These are phyloP conservation scores for Leptographium radiaticola DNA, from an alignment of 2,329 filamentous ascomycete species.

Conservation along the genomic window DNA sequence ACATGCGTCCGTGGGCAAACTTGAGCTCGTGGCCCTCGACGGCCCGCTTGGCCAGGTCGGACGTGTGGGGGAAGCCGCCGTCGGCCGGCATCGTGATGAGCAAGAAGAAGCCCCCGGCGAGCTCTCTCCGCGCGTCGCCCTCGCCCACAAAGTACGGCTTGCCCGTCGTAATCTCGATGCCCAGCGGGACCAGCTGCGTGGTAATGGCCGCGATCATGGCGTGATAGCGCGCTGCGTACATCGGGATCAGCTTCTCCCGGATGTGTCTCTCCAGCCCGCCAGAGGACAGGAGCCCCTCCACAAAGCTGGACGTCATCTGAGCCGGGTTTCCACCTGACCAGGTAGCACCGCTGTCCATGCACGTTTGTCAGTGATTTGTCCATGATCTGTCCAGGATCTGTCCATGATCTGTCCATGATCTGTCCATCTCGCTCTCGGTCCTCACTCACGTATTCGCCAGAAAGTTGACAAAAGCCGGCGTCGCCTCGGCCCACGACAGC, in stretches of 20 bases:
- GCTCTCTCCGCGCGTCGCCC: background rate
- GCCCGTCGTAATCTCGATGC: conserved; percentile 2
- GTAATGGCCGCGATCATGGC: conserved; percentile 6
- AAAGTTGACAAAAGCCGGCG: conserved; percentile 40
- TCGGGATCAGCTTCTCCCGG: conserved; percentile 24
- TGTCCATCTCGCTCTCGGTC: too few relatives aligned
- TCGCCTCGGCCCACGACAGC: conserved; percentile 51
- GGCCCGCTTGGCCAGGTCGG: background rate
- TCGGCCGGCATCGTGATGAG: conserved; percentile 16
- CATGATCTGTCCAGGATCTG: too few relatives aligned
- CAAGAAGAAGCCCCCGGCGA: conserved; percentile 51
- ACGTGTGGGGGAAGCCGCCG: background rate
- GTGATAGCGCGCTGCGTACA: background rate
- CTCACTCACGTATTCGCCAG: conserved; percentile 17
- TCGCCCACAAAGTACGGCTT: background rate
- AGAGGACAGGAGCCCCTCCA: conserved; percentile 36
- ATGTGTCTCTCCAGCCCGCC: conserved; percentile 42
- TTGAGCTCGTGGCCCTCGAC: background rate
- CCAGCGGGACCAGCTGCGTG: conserved; percentile 1
- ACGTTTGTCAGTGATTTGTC: too few relatives aligned
- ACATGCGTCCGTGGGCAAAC: background rate
- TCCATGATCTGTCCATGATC: too few relatives aligned
- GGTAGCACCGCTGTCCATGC: conserved; percentile 10
- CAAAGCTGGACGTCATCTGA: conserved; percentile 16
- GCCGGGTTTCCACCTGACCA: conserved; percentile 17